phyloP scores from a whole-genome alignment of 2,329 filamentous ascomycete species.

The Colletotrichum australisinense region DNA sequence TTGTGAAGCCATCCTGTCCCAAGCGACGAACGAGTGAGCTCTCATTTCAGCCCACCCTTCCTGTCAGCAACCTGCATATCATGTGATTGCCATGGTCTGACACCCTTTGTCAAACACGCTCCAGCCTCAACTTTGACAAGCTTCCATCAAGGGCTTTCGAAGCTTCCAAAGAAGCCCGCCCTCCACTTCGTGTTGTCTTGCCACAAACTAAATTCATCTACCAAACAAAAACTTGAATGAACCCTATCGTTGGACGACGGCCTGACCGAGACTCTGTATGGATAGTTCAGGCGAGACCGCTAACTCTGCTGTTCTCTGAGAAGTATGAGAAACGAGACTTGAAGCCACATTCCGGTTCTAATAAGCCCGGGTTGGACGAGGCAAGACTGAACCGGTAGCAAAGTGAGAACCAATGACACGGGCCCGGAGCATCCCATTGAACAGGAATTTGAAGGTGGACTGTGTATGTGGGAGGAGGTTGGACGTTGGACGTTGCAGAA shows the following conservation, averaged over 20 bases:
- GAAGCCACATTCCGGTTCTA: neutral
- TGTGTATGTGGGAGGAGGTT: no score
- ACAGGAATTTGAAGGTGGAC: no score
- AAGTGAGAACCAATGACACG: no score
- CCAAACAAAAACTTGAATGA: neutral
- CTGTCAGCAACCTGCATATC: neutral
- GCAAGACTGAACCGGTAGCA: no score
- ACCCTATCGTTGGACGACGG: slow-evolving; percentile 8
- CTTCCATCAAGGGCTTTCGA: slow-evolving; percentile 19
- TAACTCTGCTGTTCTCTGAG: neutral
- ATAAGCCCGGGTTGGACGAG: neutral
- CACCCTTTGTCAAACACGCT: slow-evolving; percentile 1
- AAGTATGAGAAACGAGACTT: neutral
- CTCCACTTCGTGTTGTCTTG: slow-evolving; percentile 10
- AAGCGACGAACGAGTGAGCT: neutral
- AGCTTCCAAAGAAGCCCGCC: neutral
- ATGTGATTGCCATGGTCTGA: neutral
- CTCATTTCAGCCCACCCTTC: neutral
- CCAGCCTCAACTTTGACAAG: slow-evolving; percentile 3
- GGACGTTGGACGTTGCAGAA: no score
- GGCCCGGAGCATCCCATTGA: no score
- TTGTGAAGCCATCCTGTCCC: neutral
- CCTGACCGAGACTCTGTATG: neutral
- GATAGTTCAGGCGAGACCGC: slow-evolving; percentile 11
- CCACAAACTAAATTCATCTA: slow-evolving; percentile 14